Evolutionary conservation across 2,329 filamentous ascomycete genomes (phyloP).

Genomic region (Colletotrichum filicis): DNA sequence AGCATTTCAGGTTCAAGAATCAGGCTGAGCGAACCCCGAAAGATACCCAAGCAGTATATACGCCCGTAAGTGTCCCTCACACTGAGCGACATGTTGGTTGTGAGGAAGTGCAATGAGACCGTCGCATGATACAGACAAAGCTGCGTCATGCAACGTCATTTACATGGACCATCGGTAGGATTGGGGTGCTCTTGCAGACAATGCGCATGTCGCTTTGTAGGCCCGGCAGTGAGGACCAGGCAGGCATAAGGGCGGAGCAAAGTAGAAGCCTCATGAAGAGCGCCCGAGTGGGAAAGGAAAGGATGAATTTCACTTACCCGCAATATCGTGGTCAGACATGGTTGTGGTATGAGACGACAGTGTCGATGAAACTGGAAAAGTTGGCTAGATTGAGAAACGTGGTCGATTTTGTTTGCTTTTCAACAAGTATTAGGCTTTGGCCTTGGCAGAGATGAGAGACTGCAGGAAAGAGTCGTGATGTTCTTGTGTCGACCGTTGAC

Average conservation of each 20-base stretch:
- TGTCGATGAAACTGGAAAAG: background rate
- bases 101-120: background rate
- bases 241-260: background rate
- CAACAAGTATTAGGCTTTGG: background rate
- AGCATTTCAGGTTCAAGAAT: slow-evolving; percentile 38
- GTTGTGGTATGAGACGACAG: slow-evolving; percentile 29
- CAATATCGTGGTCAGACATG: slow-evolving; percentile 76
- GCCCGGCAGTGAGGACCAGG: background rate
- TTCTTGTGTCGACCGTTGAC: background rate
- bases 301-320: slow-evolving; percentile 60
- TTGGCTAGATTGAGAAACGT: background rate
- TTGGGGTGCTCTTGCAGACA: background rate
- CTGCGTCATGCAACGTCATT: background rate
- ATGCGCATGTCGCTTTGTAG: background rate
- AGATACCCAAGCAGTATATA: background rate
- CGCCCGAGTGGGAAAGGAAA: background rate
- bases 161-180: background rate
- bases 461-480: background rate
- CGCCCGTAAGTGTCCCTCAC: background rate
- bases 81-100: background rate
- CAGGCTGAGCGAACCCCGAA: background rate
- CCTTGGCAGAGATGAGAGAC: background rate
- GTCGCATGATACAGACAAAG: background rate
- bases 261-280: background rate
- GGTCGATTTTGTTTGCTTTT: background rate